Conservation (phyloP, 306 rosid genomes). For the Erythrophleum fordii region DNA sequence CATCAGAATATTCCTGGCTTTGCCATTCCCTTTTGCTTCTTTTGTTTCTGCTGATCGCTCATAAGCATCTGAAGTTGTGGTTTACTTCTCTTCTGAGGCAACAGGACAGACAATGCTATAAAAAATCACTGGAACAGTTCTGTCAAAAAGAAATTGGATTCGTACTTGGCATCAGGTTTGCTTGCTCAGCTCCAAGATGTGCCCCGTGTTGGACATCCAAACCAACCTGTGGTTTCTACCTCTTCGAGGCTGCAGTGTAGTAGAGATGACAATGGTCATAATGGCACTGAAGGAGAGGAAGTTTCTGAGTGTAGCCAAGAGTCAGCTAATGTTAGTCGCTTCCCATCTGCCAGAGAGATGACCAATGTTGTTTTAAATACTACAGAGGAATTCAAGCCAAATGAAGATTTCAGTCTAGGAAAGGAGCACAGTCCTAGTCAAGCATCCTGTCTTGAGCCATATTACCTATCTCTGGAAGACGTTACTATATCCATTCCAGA, state of each 20-base stretch:
- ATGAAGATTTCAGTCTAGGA: conserved; percentile 57
- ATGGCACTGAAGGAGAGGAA: conserved; percentile 66
- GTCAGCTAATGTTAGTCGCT: conserved; percentile 58
- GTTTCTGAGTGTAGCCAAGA: conserved; percentile 92
- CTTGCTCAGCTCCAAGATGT: conserved; percentile 65
- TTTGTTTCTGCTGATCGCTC: conserved; percentile 7
- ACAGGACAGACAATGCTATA: conserved; percentile 99
- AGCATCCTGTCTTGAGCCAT: conserved; percentile 72
- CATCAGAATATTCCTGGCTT: conserved; percentile 18
- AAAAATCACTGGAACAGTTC: conserved; percentile 99
- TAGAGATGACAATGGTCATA: conserved; percentile 70
- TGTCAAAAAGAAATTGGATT: conserved; percentile 96
- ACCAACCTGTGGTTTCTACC: conserved; percentile 59
- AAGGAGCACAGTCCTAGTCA: conserved; percentile 61
- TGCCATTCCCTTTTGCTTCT: conserved; percentile 4
- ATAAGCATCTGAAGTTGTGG: conserved; percentile 9
- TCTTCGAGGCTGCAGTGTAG: conserved; percentile 70
- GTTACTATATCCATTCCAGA: conserved; percentile 64
- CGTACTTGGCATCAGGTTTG: conserved; percentile 93
- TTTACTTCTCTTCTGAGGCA: conserved; percentile 45
- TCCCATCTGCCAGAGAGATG: conserved; percentile 54
- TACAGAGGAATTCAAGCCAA: conserved; percentile 56
- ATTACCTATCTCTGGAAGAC: conserved; percentile 69
- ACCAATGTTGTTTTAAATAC: conserved; percentile 49
- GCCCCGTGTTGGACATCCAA: conserved; percentile 57